Conservation (phyloP, 495 filamentous ascomycete genomes). For the Achaetomiella virescens region DNA sequence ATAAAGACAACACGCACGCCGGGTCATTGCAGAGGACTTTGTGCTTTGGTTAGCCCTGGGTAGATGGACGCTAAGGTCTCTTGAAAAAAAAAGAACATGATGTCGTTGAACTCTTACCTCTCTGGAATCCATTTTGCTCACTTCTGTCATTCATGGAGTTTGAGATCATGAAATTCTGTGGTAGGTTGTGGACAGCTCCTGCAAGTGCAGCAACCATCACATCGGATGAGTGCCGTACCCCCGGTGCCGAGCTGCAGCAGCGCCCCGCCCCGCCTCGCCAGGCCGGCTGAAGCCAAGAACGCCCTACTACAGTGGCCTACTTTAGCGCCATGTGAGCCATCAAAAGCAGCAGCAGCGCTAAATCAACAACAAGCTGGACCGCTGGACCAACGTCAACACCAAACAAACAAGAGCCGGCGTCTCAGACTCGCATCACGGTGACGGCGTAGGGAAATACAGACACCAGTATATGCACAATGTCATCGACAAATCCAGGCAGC, state of each 20-base stretch:
- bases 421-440: background rate
- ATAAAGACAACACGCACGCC: background rate
- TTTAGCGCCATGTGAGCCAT: background rate
- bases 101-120: no score
- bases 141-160: no score
- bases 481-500: constrained; percentile 19
- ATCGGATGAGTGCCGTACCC: background rate
- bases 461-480: constrained; percentile 3
- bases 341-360: background rate
- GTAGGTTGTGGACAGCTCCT: no score
- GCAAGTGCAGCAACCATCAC: no score
- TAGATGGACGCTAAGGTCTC: no score
- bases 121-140: no score
- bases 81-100: no score
- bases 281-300: constrained; percentile 1
- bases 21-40: background rate
- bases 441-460: no score
- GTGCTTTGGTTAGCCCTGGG: no score
- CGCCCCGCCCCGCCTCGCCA: background rate
- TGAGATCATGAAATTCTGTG: no score
- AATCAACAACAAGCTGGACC: background rate
- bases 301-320: background rate
- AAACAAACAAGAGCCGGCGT: background rate
- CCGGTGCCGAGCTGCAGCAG: background rate
- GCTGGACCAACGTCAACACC: background rate